phyloP scores from a whole-genome alignment of 495 filamentous ascomycete species.

The Alectoria sarmentosa region DNA sequence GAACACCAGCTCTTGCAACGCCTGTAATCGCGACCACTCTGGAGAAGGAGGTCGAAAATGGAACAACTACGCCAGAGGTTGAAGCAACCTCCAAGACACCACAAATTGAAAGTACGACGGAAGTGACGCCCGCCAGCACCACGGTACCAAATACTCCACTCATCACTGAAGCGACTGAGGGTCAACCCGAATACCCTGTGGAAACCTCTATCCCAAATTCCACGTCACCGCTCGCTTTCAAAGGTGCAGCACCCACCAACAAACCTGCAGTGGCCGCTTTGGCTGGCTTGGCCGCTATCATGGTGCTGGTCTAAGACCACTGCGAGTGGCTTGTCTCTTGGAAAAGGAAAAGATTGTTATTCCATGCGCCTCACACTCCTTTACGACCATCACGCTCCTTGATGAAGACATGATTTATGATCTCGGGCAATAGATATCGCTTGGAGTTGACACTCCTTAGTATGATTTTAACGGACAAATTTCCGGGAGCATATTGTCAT shows the following conservation, averaged over 20 bases:
- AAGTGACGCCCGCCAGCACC: neutral
- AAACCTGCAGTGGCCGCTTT: slow-evolving; percentile 10
- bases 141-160: neutral
- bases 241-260: slow-evolving; percentile 13
- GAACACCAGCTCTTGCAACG: neutral
- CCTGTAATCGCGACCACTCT: neutral
- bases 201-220: slow-evolving; percentile 5
- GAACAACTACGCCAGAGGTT: neutral
- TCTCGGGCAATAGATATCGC: neutral
- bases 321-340: slow-evolving; percentile 14
- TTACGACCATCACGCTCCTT: slow-evolving; percentile 12
- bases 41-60: neutral
- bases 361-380: neutral
- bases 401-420: slow-evolving; percentile 12
- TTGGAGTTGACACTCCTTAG: slow-evolving; percentile 7
- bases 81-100: neutral
- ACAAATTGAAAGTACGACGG: neutral
- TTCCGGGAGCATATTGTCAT: neutral
- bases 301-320: slow-evolving; percentile 6
- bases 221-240: slow-evolving; percentile 8
- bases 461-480: neutral
- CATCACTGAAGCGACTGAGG: slow-evolving; percentile 16
- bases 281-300: slow-evolving; percentile 13
- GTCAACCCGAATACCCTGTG: slow-evolving; percentile 15
- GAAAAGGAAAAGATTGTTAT: slow-evolving; percentile 22